Percentiles rank a stretch among this genome's conserved stretches.
Conservation (phyloP, 2,329 filamentous ascomycete genomes). For the Clonostachys byssicola region DNA sequence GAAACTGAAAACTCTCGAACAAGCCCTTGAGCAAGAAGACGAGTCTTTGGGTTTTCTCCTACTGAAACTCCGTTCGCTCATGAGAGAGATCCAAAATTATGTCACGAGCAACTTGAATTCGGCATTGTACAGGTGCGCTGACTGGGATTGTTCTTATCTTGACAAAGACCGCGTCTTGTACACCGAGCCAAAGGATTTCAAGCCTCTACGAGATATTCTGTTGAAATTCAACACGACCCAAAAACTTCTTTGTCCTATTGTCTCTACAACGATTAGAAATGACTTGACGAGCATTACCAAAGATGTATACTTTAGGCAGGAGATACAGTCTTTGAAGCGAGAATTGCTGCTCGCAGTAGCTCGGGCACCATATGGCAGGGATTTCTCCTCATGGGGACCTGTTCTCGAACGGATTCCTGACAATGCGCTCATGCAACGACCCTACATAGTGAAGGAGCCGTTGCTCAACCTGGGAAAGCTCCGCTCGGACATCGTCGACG, state of each 20-base stretch:
- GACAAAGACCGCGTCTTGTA: constrained; percentile 31
- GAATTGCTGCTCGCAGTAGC: too few relatives aligned
- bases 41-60: constrained; percentile 6
- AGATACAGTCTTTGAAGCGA: too few relatives aligned
- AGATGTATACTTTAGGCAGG: too few relatives aligned
- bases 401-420: too few relatives aligned
- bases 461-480: too few relatives aligned
- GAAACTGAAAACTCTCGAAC: constrained; percentile 14
- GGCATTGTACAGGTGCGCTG: constrained; percentile 3
- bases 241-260: constrained; percentile 22
- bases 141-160: constrained; percentile 5
- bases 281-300: neutral
- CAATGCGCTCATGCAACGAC: too few relatives aligned
- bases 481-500: too few relatives aligned
- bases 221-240: constrained; percentile 20
- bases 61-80: constrained; percentile 10
- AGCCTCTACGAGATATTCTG: constrained; percentile 14
- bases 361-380: too few relatives aligned
- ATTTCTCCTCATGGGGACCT: too few relatives aligned
- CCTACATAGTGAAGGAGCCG: too few relatives aligned
- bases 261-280: constrained; percentile 23
- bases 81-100: constrained; percentile 8
- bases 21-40: constrained; percentile 11
- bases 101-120: constrained; percentile 9
- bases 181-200: constrained; percentile 20